Percentiles rank a stretch among this genome's conserved stretches.
Evolutionary conservation across 805 yeast genomes (phyloP).

Genomic region (Starmera caribaea): DNA sequence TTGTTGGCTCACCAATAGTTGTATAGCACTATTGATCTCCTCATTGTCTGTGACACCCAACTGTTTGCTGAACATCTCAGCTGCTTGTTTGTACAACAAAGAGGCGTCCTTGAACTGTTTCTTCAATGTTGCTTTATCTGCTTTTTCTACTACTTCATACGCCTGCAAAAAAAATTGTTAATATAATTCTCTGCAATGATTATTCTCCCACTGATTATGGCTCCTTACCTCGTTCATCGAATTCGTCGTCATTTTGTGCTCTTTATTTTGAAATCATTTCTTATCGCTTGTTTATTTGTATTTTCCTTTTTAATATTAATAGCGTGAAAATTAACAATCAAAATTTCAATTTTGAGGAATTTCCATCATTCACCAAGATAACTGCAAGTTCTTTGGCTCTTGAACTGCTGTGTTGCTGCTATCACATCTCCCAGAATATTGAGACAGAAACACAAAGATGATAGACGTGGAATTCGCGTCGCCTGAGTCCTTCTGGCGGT

Average conservation of each 20-base stretch:
- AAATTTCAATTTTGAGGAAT: too few species aligned
- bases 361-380: too few species aligned
- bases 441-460: too few species aligned
- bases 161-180: constrained; percentile 22
- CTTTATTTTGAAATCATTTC: not conserved
- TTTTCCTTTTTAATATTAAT: too few species aligned
- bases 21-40: constrained; percentile 21
- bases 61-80: constrained; percentile 22
- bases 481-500: not conserved
- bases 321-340: too few species aligned
- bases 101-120: constrained; percentile 35
- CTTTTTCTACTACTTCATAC: constrained; percentile 40
- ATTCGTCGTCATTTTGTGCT: not conserved
- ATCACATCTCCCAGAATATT: too few species aligned
- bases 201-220: too few species aligned
- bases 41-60: constrained; percentile 13
- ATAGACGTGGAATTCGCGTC: too few species aligned
- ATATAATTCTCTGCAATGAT: too few species aligned
- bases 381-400: too few species aligned
- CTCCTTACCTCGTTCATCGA: not conserved
- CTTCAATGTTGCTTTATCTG: constrained; percentile 36
- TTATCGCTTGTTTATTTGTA: not conserved
- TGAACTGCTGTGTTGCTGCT: too few species aligned
- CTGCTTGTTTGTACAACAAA: constrained; percentile 26
- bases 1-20: constrained; percentile 21